These are phyloP conservation scores for barley (Hordeum vulgare) DNA, from an alignment of 176 grass and related monocot genomes.

Conservation along the genomic window MorexV3_pseudomolecules_assembly NC_058522.1:76099417-76099916, in stretches of 20 bases:
- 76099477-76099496: background rate
- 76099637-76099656: constrained; percentile 58
- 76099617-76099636: constrained; percentile 54
- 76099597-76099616: constrained; percentile 57
- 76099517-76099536: background rate
- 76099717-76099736: background rate
- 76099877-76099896: background rate
- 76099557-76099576: background rate
- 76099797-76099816: background rate
- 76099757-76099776: background rate
- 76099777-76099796: background rate
- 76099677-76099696: constrained; percentile 51
- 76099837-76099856: background rate
- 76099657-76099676: constrained; percentile 29
- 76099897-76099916: background rate
- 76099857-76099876: background rate
- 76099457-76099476: background rate
- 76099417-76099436: background rate
- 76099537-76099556: background rate
- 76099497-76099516: background rate
- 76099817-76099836: background rate
- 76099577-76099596: background rate
- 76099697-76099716: constrained; percentile 2
- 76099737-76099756: constrained; percentile 1
- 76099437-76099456: background rate